These are phyloP conservation scores for Rhododendron kiyosumense DNA, from an alignment of 148 eudicot species.

Conservation along the genomic window DNA sequence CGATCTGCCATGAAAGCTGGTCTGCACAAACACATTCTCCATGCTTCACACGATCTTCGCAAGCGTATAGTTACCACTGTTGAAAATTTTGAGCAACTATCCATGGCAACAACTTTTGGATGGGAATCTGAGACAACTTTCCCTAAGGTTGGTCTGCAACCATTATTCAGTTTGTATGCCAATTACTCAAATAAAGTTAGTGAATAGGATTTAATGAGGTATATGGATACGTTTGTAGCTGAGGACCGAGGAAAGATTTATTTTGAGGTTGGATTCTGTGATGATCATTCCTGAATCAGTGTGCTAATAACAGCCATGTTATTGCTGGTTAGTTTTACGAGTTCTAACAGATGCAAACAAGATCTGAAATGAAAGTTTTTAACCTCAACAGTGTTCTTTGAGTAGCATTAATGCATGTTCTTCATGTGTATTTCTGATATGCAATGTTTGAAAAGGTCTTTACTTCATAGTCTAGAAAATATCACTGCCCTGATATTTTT, in stretches of 20 bases:
- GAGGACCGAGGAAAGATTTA: background rate
- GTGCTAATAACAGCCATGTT: background rate
- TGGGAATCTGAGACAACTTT: slow-evolving; percentile 60
- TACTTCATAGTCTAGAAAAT: background rate
- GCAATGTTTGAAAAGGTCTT: background rate
- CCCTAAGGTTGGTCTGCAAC: slow-evolving; percentile 61
- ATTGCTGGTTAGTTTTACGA: background rate
- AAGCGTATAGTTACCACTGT: slow-evolving; percentile 37
- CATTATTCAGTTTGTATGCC: background rate
- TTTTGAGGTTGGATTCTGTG: background rate
- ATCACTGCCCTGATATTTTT: background rate
- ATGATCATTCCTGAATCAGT: background rate
- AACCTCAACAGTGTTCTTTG: background rate
- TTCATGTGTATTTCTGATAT: background rate
- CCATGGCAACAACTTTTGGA: slow-evolving; percentile 46
- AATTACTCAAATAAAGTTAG: background rate
- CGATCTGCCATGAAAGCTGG: slow-evolving; percentile 42
- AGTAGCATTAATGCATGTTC: background rate
- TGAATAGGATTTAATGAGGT: background rate
- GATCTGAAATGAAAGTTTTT: background rate
- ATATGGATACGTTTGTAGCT: background rate
- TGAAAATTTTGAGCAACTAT: slow-evolving; percentile 21
- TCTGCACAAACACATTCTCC: slow-evolving; percentile 65
- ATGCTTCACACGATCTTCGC: slow-evolving; percentile 57
- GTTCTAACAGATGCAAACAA: background rate